phyloP scores from a whole-genome alignment of 148 eudicot genomes.

The Diospyros lotus region DNA sequence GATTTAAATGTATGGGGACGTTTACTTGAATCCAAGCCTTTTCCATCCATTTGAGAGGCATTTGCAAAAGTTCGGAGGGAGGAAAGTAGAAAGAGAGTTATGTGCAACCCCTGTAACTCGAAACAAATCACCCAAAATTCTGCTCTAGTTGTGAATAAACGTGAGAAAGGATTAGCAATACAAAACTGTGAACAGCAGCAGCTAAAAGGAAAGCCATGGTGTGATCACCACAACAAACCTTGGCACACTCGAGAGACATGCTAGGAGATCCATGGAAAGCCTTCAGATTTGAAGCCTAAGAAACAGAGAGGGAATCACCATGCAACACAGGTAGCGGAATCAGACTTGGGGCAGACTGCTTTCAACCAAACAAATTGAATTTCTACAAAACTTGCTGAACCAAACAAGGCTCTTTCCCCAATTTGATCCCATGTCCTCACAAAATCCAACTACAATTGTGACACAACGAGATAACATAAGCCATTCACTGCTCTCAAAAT shows the following conservation, averaged over 20 bases:
- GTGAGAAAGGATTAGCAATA: too few species aligned
- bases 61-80: constrained; percentile 4
- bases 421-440: too few species aligned
- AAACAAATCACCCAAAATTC: too few species aligned
- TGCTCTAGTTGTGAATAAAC: too few species aligned
- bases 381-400: too few species aligned
- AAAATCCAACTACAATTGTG: too few species aligned
- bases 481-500: not conserved
- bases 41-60: constrained; percentile 4
- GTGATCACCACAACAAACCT: constrained; percentile 5
- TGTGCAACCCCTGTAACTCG: not conserved
- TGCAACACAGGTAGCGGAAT: not conserved
- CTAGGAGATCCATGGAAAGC: constrained; percentile 2
- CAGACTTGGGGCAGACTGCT: not conserved
- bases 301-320: not conserved
- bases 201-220: constrained; percentile 5
- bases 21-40: constrained; percentile 1
- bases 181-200: not conserved
- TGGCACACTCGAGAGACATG: not conserved
- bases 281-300: not conserved
- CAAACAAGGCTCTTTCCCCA: too few species aligned
- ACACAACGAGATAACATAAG: not conserved
- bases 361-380: too few species aligned
- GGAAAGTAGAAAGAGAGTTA: constrained; percentile 5
- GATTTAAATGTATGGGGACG: not conserved